Evolutionary conservation across 1,284 basidiomycete species (phyloP).

Genomic region (Leccinum fallax): DNA sequence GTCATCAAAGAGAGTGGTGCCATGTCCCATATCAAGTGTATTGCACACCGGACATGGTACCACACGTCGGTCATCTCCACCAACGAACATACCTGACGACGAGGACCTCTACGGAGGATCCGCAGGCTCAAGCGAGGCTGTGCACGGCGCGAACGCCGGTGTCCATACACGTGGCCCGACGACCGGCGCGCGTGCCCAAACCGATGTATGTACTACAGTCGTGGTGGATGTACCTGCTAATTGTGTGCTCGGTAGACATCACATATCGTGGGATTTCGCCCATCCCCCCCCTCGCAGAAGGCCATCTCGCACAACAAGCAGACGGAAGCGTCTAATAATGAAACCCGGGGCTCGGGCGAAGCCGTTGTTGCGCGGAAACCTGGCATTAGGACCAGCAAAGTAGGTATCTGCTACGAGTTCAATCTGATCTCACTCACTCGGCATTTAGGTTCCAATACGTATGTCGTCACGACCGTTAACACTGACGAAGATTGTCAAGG

Average conservation of each 20-base stretch:
- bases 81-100: not conserved
- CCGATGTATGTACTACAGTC: not conserved
- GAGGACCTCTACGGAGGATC: not conserved
- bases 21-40: not conserved
- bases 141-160: not conserved
- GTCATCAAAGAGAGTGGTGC: not conserved
- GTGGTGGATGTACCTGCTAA: not conserved
- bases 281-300: not conserved
- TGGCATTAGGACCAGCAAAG: not conserved
- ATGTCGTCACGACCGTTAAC: not conserved
- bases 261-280: not conserved
- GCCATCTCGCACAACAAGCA: not conserved
- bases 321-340: not conserved
- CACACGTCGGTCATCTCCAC: not conserved
- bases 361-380: not conserved
- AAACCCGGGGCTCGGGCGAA: not conserved
- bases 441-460: not conserved
- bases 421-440: not conserved
- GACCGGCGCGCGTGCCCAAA: not conserved
- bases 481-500: not conserved
- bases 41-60: not conserved
- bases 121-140: not conserved
- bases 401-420: not conserved
- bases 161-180: not conserved
- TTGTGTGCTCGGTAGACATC: not conserved